These are phyloP conservation scores for Ogataea pignaliae DNA, from an alignment of 805 yeast species.

Conservation along the genomic window DNA sequence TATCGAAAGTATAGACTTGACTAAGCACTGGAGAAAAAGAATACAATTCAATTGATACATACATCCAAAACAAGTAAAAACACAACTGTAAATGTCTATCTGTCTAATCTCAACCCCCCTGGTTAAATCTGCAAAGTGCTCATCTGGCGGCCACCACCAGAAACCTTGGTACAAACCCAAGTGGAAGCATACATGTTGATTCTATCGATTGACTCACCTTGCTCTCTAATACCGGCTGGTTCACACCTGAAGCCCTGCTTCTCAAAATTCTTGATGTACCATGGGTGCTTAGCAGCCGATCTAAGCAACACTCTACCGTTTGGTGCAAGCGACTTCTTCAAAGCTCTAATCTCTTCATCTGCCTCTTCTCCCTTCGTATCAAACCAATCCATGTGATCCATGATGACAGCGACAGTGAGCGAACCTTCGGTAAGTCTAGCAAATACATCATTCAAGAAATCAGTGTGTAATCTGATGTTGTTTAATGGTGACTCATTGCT, in stretches of 20 bases:
- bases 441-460: slow-evolving; percentile 70
- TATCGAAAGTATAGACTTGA: background rate
- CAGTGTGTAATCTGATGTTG: slow-evolving; percentile 74
- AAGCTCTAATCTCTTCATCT: slow-evolving; percentile 57
- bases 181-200: slow-evolving; percentile 88
- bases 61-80: background rate
- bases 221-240: slow-evolving; percentile 62
- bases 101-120: too few species aligned
- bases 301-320: slow-evolving; percentile 76
- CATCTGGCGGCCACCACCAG: slow-evolving; percentile 38
- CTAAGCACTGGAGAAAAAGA: background rate
- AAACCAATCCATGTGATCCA: slow-evolving; percentile 95
- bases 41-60: too few species aligned
- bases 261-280: slow-evolving; percentile 73
- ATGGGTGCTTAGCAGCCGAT: slow-evolving; percentile 68
- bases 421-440: slow-evolving; percentile 58
- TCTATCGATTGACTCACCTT: slow-evolving; percentile 68
- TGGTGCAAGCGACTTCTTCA: slow-evolving; percentile 55
- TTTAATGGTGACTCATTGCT: slow-evolving; percentile 50
- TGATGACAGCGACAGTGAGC: slow-evolving; percentile 71
- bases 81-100: background rate
- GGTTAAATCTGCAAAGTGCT: slow-evolving; percentile 36
- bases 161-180: slow-evolving; percentile 68
- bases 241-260: slow-evolving; percentile 60
- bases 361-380: slow-evolving; percentile 63